Conservation (phyloP, 2,329 filamentous ascomycete genomes). For the Sporothrix curviconia region DNA sequence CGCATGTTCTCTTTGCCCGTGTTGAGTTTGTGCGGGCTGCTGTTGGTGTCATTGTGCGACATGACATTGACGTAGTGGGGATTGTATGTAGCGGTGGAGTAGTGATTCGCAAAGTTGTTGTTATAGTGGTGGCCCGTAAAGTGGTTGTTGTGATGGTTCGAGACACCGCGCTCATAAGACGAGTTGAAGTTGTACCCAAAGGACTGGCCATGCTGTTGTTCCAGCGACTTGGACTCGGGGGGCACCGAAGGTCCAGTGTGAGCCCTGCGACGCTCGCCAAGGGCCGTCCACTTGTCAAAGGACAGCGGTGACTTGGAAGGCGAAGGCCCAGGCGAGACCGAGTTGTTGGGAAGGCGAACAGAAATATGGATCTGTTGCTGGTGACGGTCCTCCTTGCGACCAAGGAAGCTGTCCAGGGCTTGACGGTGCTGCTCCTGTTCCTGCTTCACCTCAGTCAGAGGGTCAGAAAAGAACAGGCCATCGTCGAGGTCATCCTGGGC, state of each 20-base stretch:
- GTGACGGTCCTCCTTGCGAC: conserved; percentile 25
- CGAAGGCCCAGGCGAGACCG: conserved; percentile 7
- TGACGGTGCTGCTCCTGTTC: conserved; percentile 28
- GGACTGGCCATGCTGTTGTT: conserved; percentile 34
- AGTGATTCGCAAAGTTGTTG: not conserved
- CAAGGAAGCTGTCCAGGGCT: conserved; percentile 1
- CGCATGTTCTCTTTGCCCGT: conserved; percentile 31
- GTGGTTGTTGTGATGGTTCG: conserved; percentile 35
- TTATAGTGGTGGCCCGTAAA: not conserved
- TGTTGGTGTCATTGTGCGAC: conserved; percentile 5
- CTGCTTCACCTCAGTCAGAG: conserved; percentile 33
- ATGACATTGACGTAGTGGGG: conserved; percentile 8
- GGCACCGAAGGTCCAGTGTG: conserved; percentile 46
- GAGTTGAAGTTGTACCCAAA: conserved; percentile 41
- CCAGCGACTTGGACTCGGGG: conserved; percentile 39
- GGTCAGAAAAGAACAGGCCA: conserved; percentile 68
- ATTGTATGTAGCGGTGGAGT: conserved; percentile 4
- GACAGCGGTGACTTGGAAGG: conserved; percentile 43
- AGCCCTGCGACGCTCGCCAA: conserved; percentile 77
- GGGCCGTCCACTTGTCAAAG: conserved; percentile 80
- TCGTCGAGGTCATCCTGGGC: conserved; percentile 61
- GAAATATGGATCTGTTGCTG: conserved; percentile 36
- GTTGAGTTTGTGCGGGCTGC: conserved; percentile 7
- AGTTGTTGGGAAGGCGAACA: conserved; percentile 53
- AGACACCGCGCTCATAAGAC: conserved; percentile 42